phyloP scores from a whole-genome alignment of 2,329 filamentous ascomycete genomes.

The Arthroderma sp. region DNA sequence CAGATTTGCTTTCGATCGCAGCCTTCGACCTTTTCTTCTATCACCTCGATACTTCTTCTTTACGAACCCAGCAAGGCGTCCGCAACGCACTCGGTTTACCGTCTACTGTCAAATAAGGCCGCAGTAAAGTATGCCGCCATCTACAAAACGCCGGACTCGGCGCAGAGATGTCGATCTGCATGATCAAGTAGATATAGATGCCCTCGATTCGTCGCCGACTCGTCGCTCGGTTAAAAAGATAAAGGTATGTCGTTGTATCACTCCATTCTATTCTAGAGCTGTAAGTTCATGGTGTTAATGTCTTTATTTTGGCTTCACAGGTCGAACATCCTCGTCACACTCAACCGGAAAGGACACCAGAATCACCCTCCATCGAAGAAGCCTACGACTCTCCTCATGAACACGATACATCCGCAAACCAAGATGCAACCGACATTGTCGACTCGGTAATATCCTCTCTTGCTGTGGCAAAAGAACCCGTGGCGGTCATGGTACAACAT shows the following conservation, averaged over 20 bases:
- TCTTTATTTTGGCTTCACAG: constrained; percentile 12
- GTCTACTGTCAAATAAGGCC: not conserved
- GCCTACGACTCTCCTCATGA: constrained; percentile 30
- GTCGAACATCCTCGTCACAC: constrained; percentile 22
- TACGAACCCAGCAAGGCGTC: no score
- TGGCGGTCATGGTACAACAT: constrained; percentile 32
- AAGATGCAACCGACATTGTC: constrained; percentile 24
- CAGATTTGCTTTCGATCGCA: no score
- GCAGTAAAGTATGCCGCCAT: constrained; percentile 24
- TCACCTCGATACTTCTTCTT: no score
- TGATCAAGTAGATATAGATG: constrained; percentile 31
- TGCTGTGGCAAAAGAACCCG: constrained; percentile 29
- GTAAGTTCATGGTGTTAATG: not conserved
- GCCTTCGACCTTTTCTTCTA: no score
- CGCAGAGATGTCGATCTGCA: constrained; percentile 33
- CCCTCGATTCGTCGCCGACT: constrained; percentile 35
- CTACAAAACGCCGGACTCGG: constrained; percentile 32
- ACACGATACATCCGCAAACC: constrained; percentile 27
- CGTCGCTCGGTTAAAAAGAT: constrained; percentile 36
- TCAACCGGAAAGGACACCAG: constrained; percentile 20
- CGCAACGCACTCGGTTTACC: not conserved
- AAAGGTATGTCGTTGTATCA: constrained; percentile 25
- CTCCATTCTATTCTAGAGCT: constrained; percentile 3
- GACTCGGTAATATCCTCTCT: constrained; percentile 37
- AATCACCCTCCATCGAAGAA: constrained; percentile 24